Evolutionary conservation across 1,284 basidiomycete genomes (phyloP).

Genomic region (Pholiota adiposa): DNA sequence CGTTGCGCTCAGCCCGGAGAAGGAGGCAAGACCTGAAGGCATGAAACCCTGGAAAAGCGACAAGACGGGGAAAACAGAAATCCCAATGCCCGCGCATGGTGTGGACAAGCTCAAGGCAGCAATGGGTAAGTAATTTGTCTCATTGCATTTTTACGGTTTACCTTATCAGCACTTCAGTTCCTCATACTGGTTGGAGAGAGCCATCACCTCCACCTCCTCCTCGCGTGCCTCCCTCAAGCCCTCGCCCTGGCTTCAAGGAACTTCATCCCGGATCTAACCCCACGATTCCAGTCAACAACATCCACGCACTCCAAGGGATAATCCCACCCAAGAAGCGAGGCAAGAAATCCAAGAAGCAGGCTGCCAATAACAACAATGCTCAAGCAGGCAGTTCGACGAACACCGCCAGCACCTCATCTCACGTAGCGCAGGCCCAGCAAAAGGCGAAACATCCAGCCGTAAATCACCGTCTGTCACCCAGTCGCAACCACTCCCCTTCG

Average conservation of each 20-base stretch:
- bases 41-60: slow-evolving; percentile 24
- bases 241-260: background rate
- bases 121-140: slow-evolving; percentile 14
- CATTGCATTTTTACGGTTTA: too few relatives aligned
- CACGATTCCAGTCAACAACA: background rate
- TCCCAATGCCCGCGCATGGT: slow-evolving; percentile 11
- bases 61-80: slow-evolving; percentile 14
- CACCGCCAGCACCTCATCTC: background rate
- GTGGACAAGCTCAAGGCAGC: slow-evolving; percentile 12
- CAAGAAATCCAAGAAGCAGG: background rate
- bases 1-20: slow-evolving; percentile 16
- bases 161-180: background rate
- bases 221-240: background rate
- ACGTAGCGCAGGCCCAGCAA: background rate
- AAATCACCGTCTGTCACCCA: background rate
- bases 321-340: background rate
- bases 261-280: background rate
- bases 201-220: slow-evolving; percentile 9
- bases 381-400: background rate
- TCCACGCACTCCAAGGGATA: background rate
- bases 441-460: background rate
- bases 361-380: background rate
- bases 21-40: slow-evolving; percentile 8
- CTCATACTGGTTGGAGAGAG: slow-evolving; percentile 12
- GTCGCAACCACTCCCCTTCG: background rate